phyloP scores from a whole-genome alignment of 805 yeast genomes.

The Spencermartinsiella europaea region DNA sequence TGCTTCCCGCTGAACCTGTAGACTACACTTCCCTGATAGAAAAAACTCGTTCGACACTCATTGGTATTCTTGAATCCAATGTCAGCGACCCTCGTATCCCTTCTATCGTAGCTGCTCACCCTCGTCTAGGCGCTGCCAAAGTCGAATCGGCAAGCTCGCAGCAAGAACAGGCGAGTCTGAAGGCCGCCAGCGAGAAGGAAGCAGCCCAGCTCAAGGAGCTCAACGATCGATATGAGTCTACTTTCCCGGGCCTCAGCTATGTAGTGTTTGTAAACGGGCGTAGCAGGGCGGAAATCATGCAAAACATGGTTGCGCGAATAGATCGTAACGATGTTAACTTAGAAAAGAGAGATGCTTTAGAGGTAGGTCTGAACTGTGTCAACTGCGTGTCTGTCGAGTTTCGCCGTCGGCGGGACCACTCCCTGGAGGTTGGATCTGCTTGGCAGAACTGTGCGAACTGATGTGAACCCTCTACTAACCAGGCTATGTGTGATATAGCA shows the following conservation, averaged over 20 bases:
- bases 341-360: conserved; percentile 65
- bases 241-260: conserved; percentile 68
- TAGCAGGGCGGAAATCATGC: conserved; percentile 58
- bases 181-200: conserved; percentile 45
- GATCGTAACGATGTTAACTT: conserved; percentile 43
- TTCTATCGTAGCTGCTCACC: conserved; percentile 80
- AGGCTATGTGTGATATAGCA: conserved; percentile 91
- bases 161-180: conserved; percentile 64
- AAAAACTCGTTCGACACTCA: conserved; percentile 36
- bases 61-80: conserved; percentile 31
- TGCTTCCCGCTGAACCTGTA: conserved; percentile 20
- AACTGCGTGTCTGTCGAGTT: not conserved
- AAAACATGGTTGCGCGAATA: conserved; percentile 56
- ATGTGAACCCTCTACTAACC: not conserved
- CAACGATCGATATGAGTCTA: conserved; percentile 58
- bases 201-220: conserved; percentile 45
- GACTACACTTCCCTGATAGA: conserved; percentile 42
- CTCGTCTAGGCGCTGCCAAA: conserved; percentile 66
- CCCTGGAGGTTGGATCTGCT: no score
- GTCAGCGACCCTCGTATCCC: conserved; percentile 23
- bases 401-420: not conserved
- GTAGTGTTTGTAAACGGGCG: conserved; percentile 90
- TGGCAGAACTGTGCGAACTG: not conserved
- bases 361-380: conserved; percentile 28
- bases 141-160: conserved; percentile 57